Evolutionary conservation across 2,329 filamentous ascomycete genomes (phyloP).

Genomic region (Drechslerella dactyloides): DNA sequence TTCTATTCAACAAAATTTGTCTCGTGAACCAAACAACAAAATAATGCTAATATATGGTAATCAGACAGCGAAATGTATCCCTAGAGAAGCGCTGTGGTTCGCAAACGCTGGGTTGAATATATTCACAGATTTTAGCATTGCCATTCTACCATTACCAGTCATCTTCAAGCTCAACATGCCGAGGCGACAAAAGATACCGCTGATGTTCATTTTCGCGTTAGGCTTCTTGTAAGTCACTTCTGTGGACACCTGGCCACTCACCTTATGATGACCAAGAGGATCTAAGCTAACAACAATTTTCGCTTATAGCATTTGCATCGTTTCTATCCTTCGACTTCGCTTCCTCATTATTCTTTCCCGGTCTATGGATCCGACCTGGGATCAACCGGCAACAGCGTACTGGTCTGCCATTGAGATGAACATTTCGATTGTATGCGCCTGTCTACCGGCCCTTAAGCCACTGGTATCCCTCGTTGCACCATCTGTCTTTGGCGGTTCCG

Average conservation of each 20-base stretch:
- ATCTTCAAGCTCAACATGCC: constrained; percentile 61
- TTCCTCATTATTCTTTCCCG: constrained; percentile 43
- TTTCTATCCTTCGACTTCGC: constrained; percentile 39
- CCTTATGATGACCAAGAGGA: constrained; percentile 8
- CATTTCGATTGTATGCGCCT: constrained; percentile 58
- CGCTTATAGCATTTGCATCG: constrained; percentile 29
- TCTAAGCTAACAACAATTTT: background rate
- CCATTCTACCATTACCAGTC: constrained; percentile 59
- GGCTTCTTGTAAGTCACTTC: constrained; percentile 58
- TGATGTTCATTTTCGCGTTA: constrained; percentile 60
- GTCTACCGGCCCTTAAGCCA: constrained; percentile 57
- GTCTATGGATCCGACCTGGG: constrained; percentile 45
- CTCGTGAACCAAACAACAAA: too few species aligned
- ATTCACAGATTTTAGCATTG: constrained; percentile 53
- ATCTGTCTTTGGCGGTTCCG: constrained; percentile 28
- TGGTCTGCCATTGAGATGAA: constrained; percentile 59
- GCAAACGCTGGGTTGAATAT: constrained; percentile 55
- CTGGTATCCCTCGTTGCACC: constrained; percentile 53
- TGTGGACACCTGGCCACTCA: background rate
- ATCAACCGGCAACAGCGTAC: constrained; percentile 54
- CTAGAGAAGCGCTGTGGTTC: constrained; percentile 55
- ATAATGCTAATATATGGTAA: too few species aligned
- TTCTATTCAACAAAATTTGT: too few species aligned
- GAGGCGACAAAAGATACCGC: constrained; percentile 59
- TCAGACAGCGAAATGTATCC: constrained; percentile 54